A percentile compares a stretch with the other conserved stretches of the same genome.
Conservation (phyloP, 2,329 filamentous ascomycete genomes). For the Exutisphaerella laricina region DNA sequence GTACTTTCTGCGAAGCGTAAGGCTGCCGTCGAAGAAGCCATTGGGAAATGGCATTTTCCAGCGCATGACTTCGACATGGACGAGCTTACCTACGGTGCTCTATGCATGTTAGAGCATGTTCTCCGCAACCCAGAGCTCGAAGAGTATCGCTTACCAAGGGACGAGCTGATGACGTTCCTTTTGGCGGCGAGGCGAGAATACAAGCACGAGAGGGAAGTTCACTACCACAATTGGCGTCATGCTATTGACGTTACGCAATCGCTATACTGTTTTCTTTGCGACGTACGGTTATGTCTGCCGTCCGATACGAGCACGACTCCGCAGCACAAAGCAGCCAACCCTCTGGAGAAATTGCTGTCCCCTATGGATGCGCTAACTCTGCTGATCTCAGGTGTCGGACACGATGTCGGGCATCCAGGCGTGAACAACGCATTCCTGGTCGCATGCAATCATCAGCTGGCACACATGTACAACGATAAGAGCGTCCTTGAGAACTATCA, state of each 20-base stretch:
- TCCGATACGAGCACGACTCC: conserved; percentile 49
- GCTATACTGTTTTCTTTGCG: conserved; percentile 83
- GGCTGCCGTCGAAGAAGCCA: conserved; percentile 56
- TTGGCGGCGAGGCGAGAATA: conserved; percentile 89
- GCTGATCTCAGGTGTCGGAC: conserved; percentile 91
- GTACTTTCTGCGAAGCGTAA: conserved; percentile 58
- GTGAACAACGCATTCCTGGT: conserved; percentile 97
- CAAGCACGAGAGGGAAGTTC: conserved; percentile 54
- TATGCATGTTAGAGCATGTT: conserved; percentile 84
- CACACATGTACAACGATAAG: conserved; percentile 93
- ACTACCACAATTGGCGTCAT: conserved; percentile 95
- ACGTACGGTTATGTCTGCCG: conserved; percentile 54
- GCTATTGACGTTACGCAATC: conserved; percentile 95
- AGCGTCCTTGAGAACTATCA: conserved; percentile 97
- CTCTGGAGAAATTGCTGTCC: conserved; percentile 70
- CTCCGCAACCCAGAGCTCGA: conserved; percentile 75
- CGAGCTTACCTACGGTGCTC: conserved; percentile 78
- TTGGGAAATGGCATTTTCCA: conserved; percentile 81
- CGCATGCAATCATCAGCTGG: conserved; percentile 83
- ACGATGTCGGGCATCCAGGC: conserved; percentile 94
- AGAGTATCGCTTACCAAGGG: conserved; percentile 43
- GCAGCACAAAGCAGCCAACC: conserved; percentile 34
- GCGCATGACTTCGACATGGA: conserved; percentile 88
- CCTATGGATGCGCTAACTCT: conserved; percentile 86
- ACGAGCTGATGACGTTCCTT: conserved; percentile 74